Percentiles rank a stretch among this genome's conserved stretches.
phyloP scores from a whole-genome alignment of 768 basidiomycete species.

The Phaffia tasmanica region DNA sequence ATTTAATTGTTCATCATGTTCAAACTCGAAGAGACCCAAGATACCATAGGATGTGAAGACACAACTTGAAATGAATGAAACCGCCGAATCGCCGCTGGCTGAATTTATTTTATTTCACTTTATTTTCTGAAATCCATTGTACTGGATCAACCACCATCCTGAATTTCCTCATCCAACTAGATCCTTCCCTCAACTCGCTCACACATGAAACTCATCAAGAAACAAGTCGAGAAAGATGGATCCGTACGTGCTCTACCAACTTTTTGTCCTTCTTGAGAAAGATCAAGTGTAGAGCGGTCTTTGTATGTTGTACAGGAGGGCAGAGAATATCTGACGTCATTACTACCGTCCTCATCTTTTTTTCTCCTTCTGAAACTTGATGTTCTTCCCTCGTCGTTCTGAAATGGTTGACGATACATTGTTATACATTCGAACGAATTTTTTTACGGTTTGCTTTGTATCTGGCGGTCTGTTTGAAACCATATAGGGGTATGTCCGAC shows the following conservation, averaged over 20 bases:
- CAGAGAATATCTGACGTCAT: constrained; percentile 16
- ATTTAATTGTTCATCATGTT: background rate
- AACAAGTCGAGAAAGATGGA: constrained; percentile 70
- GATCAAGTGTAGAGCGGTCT: background rate
- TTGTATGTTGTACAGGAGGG: background rate
- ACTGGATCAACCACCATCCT: constrained; percentile 4
- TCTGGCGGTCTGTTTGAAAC: background rate
- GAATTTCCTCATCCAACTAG: background rate
- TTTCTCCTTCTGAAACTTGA: background rate
- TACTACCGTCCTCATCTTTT: background rate
- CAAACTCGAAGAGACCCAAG: background rate
- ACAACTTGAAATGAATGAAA: background rate
- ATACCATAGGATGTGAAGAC: background rate
- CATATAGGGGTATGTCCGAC: constrained; percentile 74
- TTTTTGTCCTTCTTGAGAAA: background rate
- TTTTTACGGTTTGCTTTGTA: no score
- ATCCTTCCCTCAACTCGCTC: background rate
- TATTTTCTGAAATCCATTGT: constrained; percentile 2
- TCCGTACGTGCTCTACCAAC: constrained; percentile 47
- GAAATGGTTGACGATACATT: no score
- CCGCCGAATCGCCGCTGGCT: background rate
- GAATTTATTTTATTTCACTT: no score
- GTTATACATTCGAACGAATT: no score
- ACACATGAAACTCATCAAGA: constrained; percentile 73
- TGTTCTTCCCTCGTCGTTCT: no score